Conservation (phyloP, 2,329 filamentous ascomycete species). For the Trichophyton verrucosum region DNA sequence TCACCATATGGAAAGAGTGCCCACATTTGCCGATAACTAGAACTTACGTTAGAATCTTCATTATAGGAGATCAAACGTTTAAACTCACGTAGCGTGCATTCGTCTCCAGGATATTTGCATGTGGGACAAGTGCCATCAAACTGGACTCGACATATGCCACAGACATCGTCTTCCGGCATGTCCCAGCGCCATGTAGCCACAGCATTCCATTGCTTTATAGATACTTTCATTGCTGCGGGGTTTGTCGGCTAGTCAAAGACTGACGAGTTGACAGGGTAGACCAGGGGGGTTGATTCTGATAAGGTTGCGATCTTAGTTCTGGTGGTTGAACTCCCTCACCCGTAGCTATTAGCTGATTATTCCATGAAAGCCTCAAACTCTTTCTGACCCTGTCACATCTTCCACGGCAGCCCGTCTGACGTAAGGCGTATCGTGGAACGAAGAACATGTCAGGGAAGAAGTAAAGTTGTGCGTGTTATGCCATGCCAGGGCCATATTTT, state of each 20-base stretch:
- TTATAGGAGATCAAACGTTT: neutral
- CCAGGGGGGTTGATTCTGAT: slow-evolving; percentile 5
- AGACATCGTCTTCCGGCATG: slow-evolving; percentile 92
- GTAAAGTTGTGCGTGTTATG: neutral
- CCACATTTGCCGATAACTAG: slow-evolving; percentile 91
- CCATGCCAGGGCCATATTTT: no score
- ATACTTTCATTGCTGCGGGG: slow-evolving; percentile 66
- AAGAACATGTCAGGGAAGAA: neutral
- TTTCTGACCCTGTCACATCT: no score
- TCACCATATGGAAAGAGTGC: slow-evolving; percentile 94
- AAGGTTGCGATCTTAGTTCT: neutral
- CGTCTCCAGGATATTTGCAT: slow-evolving; percentile 94
- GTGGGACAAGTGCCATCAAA: slow-evolving; percentile 97
- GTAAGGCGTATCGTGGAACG: no score
- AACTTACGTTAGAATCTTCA: neutral
- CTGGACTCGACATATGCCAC: slow-evolving; percentile 93
- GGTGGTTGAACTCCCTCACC: neutral
- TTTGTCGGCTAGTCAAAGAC: neutral
- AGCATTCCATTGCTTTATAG: slow-evolving; percentile 81
- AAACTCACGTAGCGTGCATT: slow-evolving; percentile 72
- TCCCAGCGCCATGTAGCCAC: slow-evolving; percentile 98
- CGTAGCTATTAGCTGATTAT: neutral
- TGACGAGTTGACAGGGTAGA: neutral
- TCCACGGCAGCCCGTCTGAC: no score
- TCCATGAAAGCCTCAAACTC: no score